phyloP scores from a whole-genome alignment of 225 moss, liverwort and hornwort genomes.

The Pseudoscleropodium purum region DNA sequence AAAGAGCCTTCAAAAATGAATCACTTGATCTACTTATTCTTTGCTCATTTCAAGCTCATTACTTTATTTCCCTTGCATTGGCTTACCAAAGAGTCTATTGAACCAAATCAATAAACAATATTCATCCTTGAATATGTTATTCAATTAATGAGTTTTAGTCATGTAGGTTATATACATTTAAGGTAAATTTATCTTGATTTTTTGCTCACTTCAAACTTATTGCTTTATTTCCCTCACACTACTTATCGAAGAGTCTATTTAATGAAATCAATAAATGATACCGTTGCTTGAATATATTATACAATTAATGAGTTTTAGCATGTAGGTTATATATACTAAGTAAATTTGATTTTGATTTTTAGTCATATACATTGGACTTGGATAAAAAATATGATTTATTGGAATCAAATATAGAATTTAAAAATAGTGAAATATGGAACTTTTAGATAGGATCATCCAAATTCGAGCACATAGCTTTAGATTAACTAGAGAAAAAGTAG shows the following conservation, averaged over 20 bases:
- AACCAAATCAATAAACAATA: background rate
- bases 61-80: background rate
- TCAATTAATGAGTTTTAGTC: background rate
- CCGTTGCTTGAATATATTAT: background rate
- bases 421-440: background rate
- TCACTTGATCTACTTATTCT: background rate
- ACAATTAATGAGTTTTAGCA: background rate
- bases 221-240: background rate
- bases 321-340: too few species aligned
- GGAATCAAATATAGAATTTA: too few species aligned
- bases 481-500: background rate
- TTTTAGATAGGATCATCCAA: background rate
- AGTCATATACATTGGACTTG: too few species aligned
- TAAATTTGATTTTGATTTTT: background rate
- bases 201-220: background rate
- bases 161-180: background rate
- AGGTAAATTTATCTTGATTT: background rate
- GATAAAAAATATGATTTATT: too few species aligned
- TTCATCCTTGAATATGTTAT: background rate
- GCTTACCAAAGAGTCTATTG: background rate
- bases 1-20: background rate
- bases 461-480: fast-evolving
- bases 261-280: background rate
- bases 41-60: background rate
- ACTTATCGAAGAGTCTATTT: background rate